phyloP scores from a whole-genome alignment of 176 grass and related monocot genomes.

The Lolium rigidum region DNA sequence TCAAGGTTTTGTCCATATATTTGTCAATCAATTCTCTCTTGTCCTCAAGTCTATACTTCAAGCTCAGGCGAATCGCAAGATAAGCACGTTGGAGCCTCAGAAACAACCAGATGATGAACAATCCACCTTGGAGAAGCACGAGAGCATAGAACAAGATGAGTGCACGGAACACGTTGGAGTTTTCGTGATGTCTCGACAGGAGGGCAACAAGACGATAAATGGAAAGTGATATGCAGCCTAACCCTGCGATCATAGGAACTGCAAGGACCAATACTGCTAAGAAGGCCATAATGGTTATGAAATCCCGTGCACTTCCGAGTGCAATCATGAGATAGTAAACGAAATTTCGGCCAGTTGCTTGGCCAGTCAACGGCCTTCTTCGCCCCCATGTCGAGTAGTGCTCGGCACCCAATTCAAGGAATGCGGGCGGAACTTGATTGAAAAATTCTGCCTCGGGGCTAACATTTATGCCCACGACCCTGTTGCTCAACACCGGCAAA shows the following conservation, averaged over 20 bases:
- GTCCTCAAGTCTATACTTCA: background rate
- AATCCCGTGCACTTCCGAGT: no score
- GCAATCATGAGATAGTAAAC: no score
- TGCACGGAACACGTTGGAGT: background rate
- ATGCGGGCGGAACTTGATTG: background rate
- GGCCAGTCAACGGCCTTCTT: background rate
- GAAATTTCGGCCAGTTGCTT: background rate
- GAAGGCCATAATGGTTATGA: background rate
- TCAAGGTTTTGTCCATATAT: slow-evolving; percentile 17
- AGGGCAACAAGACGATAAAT: slow-evolving; percentile 10
- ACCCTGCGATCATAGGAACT: background rate
- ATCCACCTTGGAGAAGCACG: slow-evolving; percentile 21
- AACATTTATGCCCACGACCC: slow-evolving; percentile 9
- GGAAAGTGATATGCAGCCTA: background rate
- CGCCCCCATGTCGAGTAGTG: slow-evolving; percentile 25
- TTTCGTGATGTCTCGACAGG: background rate
- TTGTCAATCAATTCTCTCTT: slow-evolving; percentile 13
- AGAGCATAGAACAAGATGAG: slow-evolving; percentile 29
- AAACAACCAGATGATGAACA: background rate
- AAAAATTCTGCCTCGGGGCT: slow-evolving; percentile 20
- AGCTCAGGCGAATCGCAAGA: background rate
- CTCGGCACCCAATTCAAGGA: slow-evolving; percentile 13
- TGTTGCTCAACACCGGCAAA: background rate
- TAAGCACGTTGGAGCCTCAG: background rate
- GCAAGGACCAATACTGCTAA: background rate